phyloP scores from a whole-genome alignment of 176 grass and related monocot genomes.

The Triticum monococcum region DNA sequence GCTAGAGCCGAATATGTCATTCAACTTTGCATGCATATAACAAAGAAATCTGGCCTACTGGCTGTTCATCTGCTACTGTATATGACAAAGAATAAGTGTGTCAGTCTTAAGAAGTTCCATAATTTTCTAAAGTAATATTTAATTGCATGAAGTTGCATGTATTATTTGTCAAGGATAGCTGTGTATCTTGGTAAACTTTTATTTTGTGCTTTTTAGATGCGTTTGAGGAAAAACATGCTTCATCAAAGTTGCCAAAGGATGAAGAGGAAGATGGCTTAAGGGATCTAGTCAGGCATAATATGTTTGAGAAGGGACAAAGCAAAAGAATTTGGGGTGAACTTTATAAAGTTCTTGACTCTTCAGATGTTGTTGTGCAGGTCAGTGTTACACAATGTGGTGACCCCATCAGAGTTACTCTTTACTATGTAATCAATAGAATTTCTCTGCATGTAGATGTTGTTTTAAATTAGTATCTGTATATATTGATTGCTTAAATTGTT shows the following conservation, averaged over 20 bases:
- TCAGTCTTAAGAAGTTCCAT: neutral
- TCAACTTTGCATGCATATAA: neutral
- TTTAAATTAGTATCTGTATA: neutral
- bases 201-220: conserved; percentile 34
- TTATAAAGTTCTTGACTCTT: conserved; percentile 96
- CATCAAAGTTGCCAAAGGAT: conserved; percentile 38
- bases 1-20: neutral
- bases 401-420: neutral
- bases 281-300: conserved; percentile 32
- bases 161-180: no score
- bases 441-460: neutral
- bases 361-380: conserved; percentile 92
- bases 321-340: conserved; percentile 98
- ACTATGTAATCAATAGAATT: neutral
- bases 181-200: neutral
- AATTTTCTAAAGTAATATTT: neutral
- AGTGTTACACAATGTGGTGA: neutral
- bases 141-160: no score
- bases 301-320: conserved; percentile 96
- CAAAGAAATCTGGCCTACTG: neutral
- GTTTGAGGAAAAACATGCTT: no score
- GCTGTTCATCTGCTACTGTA: neutral
- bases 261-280: conserved; percentile 87
- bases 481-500: neutral
- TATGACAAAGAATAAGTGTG: neutral